phyloP scores from a whole-genome alignment of 345 rosid genomes.

The Reutealis trisperma region DNA sequence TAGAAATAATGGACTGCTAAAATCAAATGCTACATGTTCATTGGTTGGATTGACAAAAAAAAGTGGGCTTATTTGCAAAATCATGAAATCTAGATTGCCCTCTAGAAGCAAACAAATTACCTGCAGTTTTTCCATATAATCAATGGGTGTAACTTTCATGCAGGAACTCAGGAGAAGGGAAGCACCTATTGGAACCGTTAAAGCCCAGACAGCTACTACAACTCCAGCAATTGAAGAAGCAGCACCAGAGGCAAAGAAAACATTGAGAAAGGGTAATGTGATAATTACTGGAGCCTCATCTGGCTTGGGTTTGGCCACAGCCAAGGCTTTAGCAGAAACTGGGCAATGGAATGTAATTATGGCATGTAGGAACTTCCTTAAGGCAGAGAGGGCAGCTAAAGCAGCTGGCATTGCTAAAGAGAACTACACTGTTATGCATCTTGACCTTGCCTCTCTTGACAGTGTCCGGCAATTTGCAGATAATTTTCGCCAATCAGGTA shows the following conservation, averaged over 20 bases:
- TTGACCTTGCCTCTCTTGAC: slow-evolving; percentile 88
- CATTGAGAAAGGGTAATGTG: slow-evolving; percentile 70
- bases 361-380: slow-evolving; percentile 96
- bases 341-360: slow-evolving; percentile 84
- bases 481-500: slow-evolving; percentile 52
- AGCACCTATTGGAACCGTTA: slow-evolving; percentile 34
- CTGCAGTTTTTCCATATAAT: neutral
- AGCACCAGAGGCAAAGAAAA: slow-evolving; percentile 58
- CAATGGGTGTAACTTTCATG: neutral
- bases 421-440: slow-evolving; percentile 84
- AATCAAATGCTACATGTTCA: too few relatives aligned
- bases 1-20: too few relatives aligned
- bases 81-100: neutral
- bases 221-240: slow-evolving; percentile 46
- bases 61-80: neutral
- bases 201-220: slow-evolving; percentile 65
- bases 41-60: too few relatives aligned
- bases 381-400: slow-evolving; percentile 80
- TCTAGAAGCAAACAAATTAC: neutral
- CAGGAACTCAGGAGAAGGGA: slow-evolving; percentile 41
- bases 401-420: slow-evolving; percentile 76
- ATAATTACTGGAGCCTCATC: slow-evolving; percentile 84
- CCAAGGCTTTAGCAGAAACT: slow-evolving; percentile 83
- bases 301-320: slow-evolving; percentile 78
- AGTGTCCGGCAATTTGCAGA: slow-evolving; percentile 83